Percentiles rank a stretch among this genome's conserved stretches.
Conservation (phyloP, 1,139 yeast species). For the Yamadazyma buinensis region DNA sequence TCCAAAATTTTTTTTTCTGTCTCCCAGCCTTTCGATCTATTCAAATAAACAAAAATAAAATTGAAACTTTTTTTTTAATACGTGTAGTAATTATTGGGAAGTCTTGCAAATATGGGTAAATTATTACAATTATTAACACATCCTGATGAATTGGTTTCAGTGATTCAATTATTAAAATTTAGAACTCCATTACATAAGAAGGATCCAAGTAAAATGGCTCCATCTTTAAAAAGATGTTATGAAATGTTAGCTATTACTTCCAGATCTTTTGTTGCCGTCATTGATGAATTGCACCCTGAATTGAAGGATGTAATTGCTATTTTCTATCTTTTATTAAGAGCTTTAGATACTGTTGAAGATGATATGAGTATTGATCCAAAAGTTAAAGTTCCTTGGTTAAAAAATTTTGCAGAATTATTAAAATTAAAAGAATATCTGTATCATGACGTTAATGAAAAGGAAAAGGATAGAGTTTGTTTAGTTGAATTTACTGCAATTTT, state of each 20-base stretch:
- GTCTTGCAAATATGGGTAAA: constrained; percentile 81
- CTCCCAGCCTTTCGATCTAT: too few species aligned
- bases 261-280: constrained; percentile 90
- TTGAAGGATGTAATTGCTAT: constrained; percentile 76
- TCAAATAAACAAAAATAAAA: background rate
- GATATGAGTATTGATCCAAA: constrained; percentile 82
- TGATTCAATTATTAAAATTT: constrained; percentile 53
- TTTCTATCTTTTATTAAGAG: constrained; percentile 82
- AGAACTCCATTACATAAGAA: constrained; percentile 46
- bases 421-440: constrained; percentile 74
- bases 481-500: constrained; percentile 70
- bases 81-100: too few species aligned
- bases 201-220: constrained; percentile 32
- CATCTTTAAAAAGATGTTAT: constrained; percentile 61
- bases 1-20: background rate
- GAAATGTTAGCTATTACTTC: constrained; percentile 68
- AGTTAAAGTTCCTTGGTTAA: constrained; percentile 69
- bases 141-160: constrained; percentile 72
- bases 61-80: background rate
- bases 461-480: constrained; percentile 76
- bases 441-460: constrained; percentile 67
- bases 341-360: constrained; percentile 94
- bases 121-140: constrained; percentile 58
- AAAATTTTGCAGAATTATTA: constrained; percentile 63
- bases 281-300: constrained; percentile 87